Evolutionary conservation across 192 early-diverging fungal genomes (phyloP), one percentile per base, ranked within the genome.

Genomic region (Obelidium mucronatum): DNA sequence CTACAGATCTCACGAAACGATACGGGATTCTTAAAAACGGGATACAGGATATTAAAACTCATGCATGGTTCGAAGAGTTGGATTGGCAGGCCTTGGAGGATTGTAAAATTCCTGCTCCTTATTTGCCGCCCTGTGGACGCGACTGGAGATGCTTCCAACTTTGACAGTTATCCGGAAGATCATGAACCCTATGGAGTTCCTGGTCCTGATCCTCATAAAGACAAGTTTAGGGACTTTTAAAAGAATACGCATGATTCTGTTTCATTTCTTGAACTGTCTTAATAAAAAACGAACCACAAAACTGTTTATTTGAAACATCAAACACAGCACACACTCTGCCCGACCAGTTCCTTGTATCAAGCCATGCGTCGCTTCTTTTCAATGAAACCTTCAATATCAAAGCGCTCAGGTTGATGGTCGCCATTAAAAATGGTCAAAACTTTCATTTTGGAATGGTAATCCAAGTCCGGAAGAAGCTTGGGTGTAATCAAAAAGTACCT

Each of bases 401-500:
- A 80, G 26, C 39, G 69, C 30, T 81, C 81, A 17, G 93, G 93
- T 74, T 90, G 91, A 91, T 92, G 94, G 73, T 95, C 94, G 51
- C 98, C 97, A 75, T 98, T 99, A 80, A 92, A 97, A 37, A 99
- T 94, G 72, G 93, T 94, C 8, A 97, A 85, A 0, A 99, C 91
- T 54, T 90, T 91, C 96, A 98, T 98, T 35, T 88, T 82, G 54
- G 92, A 89, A 79, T 97, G 94, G 81, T 98, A 99, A 39, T 92
- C 87, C 5, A 99, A 85, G 78, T 98, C 92, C 0, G 93, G 93
- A n/a, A 99, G 84, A 26, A 99, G 86, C 81, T 99, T 99, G n/a
- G 98, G 98, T 8, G 98, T 99, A 55, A 99, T 98, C 59, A 99
- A 82, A 65, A 99, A 99, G 75, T 99, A 96, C 79, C 90, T 92